phyloP scores from a whole-genome alignment of 2,329 filamentous ascomycete genomes.

The Fusarium globosum region DNA sequence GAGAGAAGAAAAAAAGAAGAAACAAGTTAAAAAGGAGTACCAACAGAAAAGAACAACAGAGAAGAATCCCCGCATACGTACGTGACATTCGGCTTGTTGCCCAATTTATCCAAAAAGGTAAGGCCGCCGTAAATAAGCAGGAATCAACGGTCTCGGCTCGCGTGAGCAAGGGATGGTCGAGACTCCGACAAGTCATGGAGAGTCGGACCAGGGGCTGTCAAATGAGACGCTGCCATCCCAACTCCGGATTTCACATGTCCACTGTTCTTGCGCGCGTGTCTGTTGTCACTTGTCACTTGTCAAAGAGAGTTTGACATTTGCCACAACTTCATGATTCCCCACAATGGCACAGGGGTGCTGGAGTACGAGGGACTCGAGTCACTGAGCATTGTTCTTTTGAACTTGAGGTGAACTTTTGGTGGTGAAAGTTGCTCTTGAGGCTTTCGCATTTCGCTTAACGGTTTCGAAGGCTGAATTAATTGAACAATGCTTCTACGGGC shows the following conservation, averaged over 20 bases:
- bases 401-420: background rate
- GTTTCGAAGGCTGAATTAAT: background rate
- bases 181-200: slow-evolving; percentile 31
- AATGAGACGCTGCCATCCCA: slow-evolving; percentile 14
- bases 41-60: slow-evolving; percentile 8
- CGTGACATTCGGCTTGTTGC: slow-evolving; percentile 29
- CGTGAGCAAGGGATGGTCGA: slow-evolving; percentile 26
- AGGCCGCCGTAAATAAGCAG: slow-evolving; percentile 32
- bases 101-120: slow-evolving; percentile 36
- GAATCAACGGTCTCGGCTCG: slow-evolving; percentile 20
- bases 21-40: slow-evolving; percentile 4
- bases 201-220: slow-evolving; percentile 22
- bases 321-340: slow-evolving; percentile 30
- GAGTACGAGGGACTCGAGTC: background rate
- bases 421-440: background rate
- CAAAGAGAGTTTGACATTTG: background rate
- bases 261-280: background rate
- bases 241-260: slow-evolving; percentile 37
- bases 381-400: background rate
- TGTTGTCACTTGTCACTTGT: background rate
- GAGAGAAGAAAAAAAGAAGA: slow-evolving; percentile 1
- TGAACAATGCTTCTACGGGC: background rate
- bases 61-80: slow-evolving; percentile 26
- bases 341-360: slow-evolving; percentile 23
- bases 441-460: background rate